Conservation (phyloP, 805 yeast genomes). For the Cyberlindnera suaveolens region DNA sequence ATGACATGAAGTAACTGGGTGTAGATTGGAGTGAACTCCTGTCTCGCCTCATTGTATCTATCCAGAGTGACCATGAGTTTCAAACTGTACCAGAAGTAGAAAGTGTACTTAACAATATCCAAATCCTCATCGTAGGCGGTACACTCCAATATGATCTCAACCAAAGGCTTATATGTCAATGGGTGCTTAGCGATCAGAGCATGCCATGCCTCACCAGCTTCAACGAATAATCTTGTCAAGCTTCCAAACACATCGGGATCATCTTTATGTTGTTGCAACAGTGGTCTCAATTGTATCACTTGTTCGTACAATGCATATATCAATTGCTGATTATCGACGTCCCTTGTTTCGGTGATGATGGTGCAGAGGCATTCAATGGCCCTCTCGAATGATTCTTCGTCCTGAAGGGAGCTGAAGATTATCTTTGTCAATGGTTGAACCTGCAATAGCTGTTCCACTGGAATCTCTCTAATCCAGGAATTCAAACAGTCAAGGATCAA, state of each 20-base stretch:
- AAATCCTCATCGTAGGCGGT: conserved; percentile 74
- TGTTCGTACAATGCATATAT: conserved; percentile 65
- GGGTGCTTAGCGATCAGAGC: conserved; percentile 74
- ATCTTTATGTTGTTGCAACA: conserved; percentile 37
- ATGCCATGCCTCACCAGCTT: conserved; percentile 96
- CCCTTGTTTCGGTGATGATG: conserved; percentile 75
- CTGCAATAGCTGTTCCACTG: conserved; percentile 61
- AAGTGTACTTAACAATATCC: conserved; percentile 85
- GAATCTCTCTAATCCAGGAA: conserved; percentile 88
- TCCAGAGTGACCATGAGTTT: conserved; percentile 60
- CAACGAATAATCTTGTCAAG: conserved; percentile 72
- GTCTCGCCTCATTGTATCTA: conserved; percentile 47
- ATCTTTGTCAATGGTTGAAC: conserved; percentile 59
- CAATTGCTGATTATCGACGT: conserved; percentile 55
- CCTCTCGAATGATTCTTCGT: conserved; percentile 69
- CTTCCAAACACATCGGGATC: conserved; percentile 55
- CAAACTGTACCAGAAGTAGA: conserved; percentile 84
- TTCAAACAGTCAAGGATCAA: conserved; percentile 68
- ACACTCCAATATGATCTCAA: conserved; percentile 64
- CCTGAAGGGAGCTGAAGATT: conserved; percentile 54
- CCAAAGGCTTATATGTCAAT: conserved; percentile 60
- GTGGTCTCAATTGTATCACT: conserved; percentile 53
- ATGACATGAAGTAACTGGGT: conserved; percentile 53
- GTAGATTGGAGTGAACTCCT: conserved; percentile 48
- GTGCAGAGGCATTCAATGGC: conserved; percentile 84